Conservation (phyloP, 331 rosid genomes). For the Stylosanthes scabra region DNA sequence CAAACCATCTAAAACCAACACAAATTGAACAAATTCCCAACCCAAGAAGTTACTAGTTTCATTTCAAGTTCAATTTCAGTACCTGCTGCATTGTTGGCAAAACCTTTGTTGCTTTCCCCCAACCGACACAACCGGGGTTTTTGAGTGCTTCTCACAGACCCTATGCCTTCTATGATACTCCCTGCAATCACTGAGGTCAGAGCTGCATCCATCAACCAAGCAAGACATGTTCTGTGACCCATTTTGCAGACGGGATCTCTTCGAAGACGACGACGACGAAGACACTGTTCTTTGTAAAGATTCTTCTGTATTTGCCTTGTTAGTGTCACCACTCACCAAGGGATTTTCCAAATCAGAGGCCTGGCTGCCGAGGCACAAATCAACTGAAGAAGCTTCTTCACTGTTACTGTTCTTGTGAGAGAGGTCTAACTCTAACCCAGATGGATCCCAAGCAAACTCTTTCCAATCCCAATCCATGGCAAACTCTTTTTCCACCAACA, state of each 20-base stretch:
- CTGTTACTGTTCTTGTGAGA: slow-evolving; percentile 15
- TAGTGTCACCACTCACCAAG: neutral
- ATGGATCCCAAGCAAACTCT: slow-evolving; percentile 52
- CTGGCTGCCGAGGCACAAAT: slow-evolving; percentile 57
- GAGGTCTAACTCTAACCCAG: slow-evolving; percentile 37
- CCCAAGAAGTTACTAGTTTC: neutral
- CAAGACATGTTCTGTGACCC: slow-evolving; percentile 64
- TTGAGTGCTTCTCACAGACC: slow-evolving; percentile 90
- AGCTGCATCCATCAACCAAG: slow-evolving; percentile 77
- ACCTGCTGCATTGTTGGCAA: slow-evolving; percentile 99
- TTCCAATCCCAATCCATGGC: slow-evolving; percentile 61
- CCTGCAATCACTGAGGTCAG: slow-evolving; percentile 82
- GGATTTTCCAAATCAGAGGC: slow-evolving; percentile 43
- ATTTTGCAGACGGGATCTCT: slow-evolving; percentile 44
- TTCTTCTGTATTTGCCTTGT: slow-evolving; percentile 17
- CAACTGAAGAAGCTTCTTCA: slow-evolving; percentile 46
- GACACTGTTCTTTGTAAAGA: slow-evolving; percentile 25
- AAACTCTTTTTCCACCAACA: no score
- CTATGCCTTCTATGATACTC: slow-evolving; percentile 95
- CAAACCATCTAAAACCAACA: neutral
- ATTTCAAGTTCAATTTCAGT: slow-evolving; percentile 11
- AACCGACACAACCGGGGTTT: slow-evolving; percentile 73
- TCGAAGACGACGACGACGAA: slow-evolving; percentile 49
- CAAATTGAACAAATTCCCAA: slow-evolving; percentile 2
- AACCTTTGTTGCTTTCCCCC: slow-evolving; percentile 83